Percentiles rank a stretch among this genome's conserved stretches.
These are phyloP conservation scores for Cardamine occulta DNA, from an alignment of 345 rosid species.

Conservation along the genomic window DNA sequence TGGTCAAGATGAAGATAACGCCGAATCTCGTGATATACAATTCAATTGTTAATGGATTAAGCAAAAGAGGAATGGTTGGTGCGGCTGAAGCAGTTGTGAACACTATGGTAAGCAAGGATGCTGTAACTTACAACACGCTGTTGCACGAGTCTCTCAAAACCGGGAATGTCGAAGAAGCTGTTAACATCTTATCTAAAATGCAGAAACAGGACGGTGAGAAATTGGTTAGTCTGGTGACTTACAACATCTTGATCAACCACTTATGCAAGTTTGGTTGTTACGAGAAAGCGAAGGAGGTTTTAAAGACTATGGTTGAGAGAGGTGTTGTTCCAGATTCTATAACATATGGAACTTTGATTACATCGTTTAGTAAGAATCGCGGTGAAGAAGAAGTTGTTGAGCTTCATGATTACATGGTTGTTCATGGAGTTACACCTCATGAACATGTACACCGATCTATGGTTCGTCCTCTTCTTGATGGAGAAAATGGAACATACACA, in stretches of 20 bases:
- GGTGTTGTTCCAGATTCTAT: conserved; percentile 55
- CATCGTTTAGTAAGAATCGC: conserved; percentile 48
- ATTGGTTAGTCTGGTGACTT: conserved; percentile 51
- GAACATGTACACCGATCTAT: conserved; percentile 41
- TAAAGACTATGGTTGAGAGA: conserved; percentile 47
- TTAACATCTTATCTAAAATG: conserved; percentile 44
- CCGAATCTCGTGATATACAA: conserved; percentile 62
- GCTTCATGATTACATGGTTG: conserved; percentile 66
- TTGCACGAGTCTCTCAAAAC: conserved; percentile 49
- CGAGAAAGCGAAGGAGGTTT: conserved; percentile 56
- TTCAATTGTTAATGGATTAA: conserved; percentile 60
- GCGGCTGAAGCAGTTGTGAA: conserved; percentile 32
- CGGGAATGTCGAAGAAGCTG: conserved; percentile 53
- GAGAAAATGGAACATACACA: conserved; percentile 20
- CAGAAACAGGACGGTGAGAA: conserved; percentile 33
- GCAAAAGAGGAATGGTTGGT: conserved; percentile 49
- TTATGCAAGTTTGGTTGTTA: conserved; percentile 60
- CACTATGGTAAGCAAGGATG: conserved; percentile 43
- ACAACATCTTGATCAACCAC: conserved; percentile 57
- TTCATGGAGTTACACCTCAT: conserved; percentile 61
- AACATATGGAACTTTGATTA: conserved; percentile 59
- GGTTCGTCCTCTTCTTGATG: conserved; percentile 51
- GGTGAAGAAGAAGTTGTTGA: conserved; percentile 55
- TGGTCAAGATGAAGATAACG: conserved; percentile 45
- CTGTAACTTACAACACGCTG: conserved; percentile 58